Conservation (phyloP, 495 filamentous ascomycete species). For the Trichoderma erinaceum region DNA sequence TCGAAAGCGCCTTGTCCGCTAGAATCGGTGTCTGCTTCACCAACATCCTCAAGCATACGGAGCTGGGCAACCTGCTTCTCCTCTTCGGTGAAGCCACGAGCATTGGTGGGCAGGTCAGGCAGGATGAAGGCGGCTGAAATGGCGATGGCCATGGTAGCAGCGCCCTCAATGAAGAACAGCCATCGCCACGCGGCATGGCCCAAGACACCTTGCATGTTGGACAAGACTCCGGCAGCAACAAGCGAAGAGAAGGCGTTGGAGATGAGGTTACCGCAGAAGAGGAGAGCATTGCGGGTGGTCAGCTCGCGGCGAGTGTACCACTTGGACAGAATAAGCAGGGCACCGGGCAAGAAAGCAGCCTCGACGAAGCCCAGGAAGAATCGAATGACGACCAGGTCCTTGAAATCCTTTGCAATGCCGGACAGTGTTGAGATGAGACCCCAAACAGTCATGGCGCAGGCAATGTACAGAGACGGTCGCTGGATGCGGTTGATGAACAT, state of each 20-base stretch:
- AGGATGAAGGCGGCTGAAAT: constrained; percentile 52
- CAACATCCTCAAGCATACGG: constrained; percentile 69
- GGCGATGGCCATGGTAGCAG: constrained; percentile 39
- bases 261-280: constrained; percentile 56
- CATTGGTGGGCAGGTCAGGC: constrained; percentile 68
- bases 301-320: constrained; percentile 54
- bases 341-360: constrained; percentile 41
- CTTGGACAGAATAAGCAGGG: constrained; percentile 44
- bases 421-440: constrained; percentile 60
- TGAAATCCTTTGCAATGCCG: constrained; percentile 52
- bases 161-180: constrained; percentile 72
- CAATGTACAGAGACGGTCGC: constrained; percentile 39
- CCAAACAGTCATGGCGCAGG: constrained; percentile 58
- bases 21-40: constrained; percentile 61
- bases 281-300: constrained; percentile 48
- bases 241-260: constrained; percentile 57
- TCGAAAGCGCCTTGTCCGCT: constrained; percentile 53
- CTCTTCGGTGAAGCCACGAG: constrained; percentile 60
- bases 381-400: constrained; percentile 54
- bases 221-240: constrained; percentile 51
- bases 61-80: constrained; percentile 61
- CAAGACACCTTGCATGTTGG: constrained; percentile 42
- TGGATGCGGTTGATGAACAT: constrained; percentile 36
- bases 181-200: constrained; percentile 51
- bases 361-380: constrained; percentile 65